phyloP scores from a whole-genome alignment of 1,139 yeast species.

The Yamadazyma diospyri region DNA sequence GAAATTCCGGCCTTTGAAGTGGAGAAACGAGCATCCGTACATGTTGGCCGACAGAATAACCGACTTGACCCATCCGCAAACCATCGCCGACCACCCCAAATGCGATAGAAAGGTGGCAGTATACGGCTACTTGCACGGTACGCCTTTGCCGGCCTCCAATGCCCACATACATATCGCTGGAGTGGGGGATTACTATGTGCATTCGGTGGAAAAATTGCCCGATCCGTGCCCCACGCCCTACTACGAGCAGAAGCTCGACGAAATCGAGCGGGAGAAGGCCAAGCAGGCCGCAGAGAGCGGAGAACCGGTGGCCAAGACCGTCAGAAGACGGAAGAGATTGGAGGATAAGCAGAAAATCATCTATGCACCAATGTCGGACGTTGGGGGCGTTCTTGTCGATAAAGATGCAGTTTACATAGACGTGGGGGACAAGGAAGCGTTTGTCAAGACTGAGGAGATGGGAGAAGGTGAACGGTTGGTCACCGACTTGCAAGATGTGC shows the following conservation, averaged over 20 bases:
- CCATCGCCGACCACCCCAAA: constrained; percentile 73
- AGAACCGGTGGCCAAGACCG: constrained; percentile 48
- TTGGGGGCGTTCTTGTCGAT: constrained; percentile 95
- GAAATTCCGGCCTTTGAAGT: constrained; percentile 96
- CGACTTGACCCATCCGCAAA: constrained; percentile 92
- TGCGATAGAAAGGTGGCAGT: constrained; percentile 86
- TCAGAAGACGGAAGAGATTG: constrained; percentile 79
- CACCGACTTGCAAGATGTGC: constrained; percentile 71
- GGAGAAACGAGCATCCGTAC: constrained; percentile 99
- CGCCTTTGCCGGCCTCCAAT: constrained; percentile 70
- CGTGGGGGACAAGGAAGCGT: constrained; percentile 61
- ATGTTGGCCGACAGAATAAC: constrained; percentile 86
- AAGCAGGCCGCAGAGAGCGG: constrained; percentile 63
- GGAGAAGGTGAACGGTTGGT: constrained; percentile 85
- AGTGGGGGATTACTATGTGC: constrained; percentile 80
- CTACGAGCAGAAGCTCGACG: constrained; percentile 81
- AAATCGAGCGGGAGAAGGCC: constrained; percentile 65
- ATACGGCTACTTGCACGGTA: constrained; percentile 94
- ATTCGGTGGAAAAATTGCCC: constrained; percentile 81
- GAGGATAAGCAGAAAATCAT: constrained; percentile 93
- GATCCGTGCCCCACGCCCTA: constrained; percentile 99
- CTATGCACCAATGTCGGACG: constrained; percentile 99
- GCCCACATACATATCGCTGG: constrained; percentile 94
- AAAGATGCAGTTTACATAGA: constrained; percentile 96
- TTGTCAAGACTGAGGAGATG: constrained; percentile 56